Evolutionary conservation across 2,329 filamentous ascomycete species (phyloP).

Genomic region (Emericellopsis atlantica): DNA sequence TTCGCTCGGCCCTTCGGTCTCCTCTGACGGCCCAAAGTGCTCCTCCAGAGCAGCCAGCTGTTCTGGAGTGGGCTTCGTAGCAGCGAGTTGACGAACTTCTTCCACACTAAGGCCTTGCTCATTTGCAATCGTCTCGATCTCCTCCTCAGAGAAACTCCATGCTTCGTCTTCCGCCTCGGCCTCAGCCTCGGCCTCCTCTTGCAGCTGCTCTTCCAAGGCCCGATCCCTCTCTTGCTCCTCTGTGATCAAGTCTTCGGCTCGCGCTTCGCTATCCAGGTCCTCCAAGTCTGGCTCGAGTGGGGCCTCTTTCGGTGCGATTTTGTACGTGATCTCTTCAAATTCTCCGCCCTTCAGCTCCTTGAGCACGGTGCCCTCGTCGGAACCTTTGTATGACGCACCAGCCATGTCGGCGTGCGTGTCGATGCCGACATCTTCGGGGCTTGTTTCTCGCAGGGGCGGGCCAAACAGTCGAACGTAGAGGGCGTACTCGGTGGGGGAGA

Average conservation of each 20-base stretch:
- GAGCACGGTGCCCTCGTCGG: constrained; percentile 32
- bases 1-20: constrained; percentile 1
- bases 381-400: constrained; percentile 4
- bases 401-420: constrained; percentile 25
- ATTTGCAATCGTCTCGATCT: constrained; percentile 5
- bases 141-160: neutral
- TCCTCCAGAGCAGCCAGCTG: constrained; percentile 19
- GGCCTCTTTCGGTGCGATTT: constrained; percentile 9
- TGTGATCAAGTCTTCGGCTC: constrained; percentile 11
- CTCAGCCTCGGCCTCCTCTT: neutral
- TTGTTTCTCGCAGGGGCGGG: constrained; percentile 51
- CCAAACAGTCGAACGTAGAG: constrained; percentile 78
- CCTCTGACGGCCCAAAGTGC: constrained; percentile 20
- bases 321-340: constrained; percentile 49
- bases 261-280: constrained; percentile 6
- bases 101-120: constrained; percentile 5
- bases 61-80: constrained; percentile 5
- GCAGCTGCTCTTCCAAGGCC: neutral
- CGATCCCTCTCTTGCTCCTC: constrained; percentile 1
- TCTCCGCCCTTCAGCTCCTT: constrained; percentile 41
- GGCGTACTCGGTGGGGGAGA: constrained; percentile 57
- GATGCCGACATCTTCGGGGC: constrained; percentile 44
- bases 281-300: neutral
- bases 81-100: neutral
- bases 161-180: neutral